phyloP scores from a whole-genome alignment of 2,329 filamentous ascomycete genomes.

The Rugonectria rugulosa region DNA sequence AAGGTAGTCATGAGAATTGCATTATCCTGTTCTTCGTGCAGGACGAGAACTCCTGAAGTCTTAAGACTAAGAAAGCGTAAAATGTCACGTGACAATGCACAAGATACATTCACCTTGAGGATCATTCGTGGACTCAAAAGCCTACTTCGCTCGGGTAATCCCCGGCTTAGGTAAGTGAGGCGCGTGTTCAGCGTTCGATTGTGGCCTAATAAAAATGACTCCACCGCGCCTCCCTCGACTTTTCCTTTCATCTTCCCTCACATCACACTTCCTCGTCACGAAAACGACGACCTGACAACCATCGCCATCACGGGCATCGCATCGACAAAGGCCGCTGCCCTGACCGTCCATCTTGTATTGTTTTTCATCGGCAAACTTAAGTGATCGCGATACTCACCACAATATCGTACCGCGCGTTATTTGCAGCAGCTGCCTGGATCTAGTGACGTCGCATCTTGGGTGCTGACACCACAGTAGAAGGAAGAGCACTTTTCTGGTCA shows the following conservation, averaged over 20 bases:
- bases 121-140: too few species aligned
- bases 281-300: conserved; percentile 25
- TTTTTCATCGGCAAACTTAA: conserved; percentile 22
- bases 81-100: too few species aligned
- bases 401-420: conserved; percentile 21
- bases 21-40: too few species aligned
- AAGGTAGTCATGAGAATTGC: too few species aligned
- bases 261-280: conserved; percentile 27
- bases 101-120: too few species aligned
- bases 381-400: conserved; percentile 28
- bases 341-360: conserved; percentile 23
- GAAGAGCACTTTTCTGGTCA: conserved; percentile 32
- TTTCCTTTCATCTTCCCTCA: conserved; percentile 21
- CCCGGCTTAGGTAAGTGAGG: neutral
- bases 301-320: conserved; percentile 30
- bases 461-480: conserved; percentile 41
- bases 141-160: conserved; percentile 9
- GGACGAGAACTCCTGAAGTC: too few species aligned
- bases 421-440: conserved; percentile 28
- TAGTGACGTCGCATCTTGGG: conserved; percentile 36
- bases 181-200: conserved; percentile 15
- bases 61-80: too few species aligned
- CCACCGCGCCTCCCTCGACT: conserved; percentile 31
- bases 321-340: conserved; percentile 17
- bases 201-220: conserved; percentile 29